Percentiles rank a stretch among this genome's conserved stretches.
Evolutionary conservation across 495 filamentous ascomycete species (phyloP).

Genomic region (Xylona heveae): DNA sequence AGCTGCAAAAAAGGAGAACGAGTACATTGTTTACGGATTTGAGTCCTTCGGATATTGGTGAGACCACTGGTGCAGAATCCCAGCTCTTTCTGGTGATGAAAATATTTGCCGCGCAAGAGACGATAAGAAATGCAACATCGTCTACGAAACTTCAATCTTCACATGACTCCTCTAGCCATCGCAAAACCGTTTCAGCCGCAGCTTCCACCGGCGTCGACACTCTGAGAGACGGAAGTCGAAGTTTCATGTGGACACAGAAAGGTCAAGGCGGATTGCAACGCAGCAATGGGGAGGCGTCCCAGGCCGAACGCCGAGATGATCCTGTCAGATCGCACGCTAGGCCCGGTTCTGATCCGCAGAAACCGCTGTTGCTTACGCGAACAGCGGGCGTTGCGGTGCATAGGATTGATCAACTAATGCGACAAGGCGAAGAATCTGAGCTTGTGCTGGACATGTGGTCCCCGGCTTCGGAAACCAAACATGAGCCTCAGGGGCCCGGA

Average conservation of each 20-base stretch:
- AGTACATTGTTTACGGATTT: constrained; percentile 80
- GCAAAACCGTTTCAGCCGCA: background rate
- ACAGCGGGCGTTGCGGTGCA: constrained; percentile 65
- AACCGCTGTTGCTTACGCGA: constrained; percentile 26
- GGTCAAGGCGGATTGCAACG: too few relatives aligned
- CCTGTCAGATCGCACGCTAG: constrained; percentile 16
- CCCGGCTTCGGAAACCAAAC: constrained; percentile 30
- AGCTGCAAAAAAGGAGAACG: constrained; percentile 38
- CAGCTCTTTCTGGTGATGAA: constrained; percentile 73
- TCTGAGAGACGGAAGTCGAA: constrained; percentile 42
- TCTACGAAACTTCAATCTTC: constrained; percentile 1
- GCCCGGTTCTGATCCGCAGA: constrained; percentile 5
- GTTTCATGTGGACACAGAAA: constrained; percentile 57
- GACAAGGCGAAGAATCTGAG: constrained; percentile 54
- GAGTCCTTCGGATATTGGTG: constrained; percentile 61
- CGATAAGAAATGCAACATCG: background rate
- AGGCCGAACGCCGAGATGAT: constrained; percentile 10
- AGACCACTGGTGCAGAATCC: constrained; percentile 37
- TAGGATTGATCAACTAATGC: constrained; percentile 57
- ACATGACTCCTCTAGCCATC: background rate
- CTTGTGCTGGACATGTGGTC: constrained; percentile 64
- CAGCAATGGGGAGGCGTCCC: constrained; percentile 21
- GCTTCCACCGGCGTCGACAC: constrained; percentile 17
- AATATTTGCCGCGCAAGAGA: constrained; percentile 39
- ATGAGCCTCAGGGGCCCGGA: constrained; percentile 30